phyloP scores from a whole-genome alignment of 2,329 filamentous ascomycete species.

The Gremmenia infestans region DNA sequence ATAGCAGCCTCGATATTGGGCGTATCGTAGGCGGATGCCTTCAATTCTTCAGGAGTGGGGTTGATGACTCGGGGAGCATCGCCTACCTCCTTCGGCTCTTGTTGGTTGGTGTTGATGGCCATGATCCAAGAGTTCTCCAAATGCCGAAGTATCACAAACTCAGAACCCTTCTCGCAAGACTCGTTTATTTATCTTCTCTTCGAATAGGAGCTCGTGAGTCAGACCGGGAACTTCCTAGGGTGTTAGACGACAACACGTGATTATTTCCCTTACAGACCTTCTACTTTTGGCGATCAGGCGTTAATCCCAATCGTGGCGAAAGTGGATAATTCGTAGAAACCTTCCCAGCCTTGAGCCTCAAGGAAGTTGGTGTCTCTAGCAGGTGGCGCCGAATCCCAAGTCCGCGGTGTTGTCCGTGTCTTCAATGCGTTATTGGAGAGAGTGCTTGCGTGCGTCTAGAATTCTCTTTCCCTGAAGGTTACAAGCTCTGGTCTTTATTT shows the following conservation, averaged over 20 bases:
- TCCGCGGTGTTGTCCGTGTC: not conserved
- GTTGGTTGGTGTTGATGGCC: not conserved
- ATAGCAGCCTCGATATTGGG: slow-evolving; percentile 32
- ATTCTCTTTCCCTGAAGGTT: not conserved
- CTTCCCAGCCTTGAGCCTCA: too few relatives aligned
- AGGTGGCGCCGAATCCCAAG: too few relatives aligned
- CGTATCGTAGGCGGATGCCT: slow-evolving; percentile 22
- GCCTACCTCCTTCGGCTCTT: not conserved
- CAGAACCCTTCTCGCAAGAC: not conserved
- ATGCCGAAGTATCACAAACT: not conserved
- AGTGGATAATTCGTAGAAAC: too few relatives aligned
- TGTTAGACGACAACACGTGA: not conserved
- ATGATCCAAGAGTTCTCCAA: not conserved
- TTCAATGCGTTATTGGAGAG: not conserved
- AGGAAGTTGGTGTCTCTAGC: too few relatives aligned
- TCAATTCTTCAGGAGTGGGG: slow-evolving; percentile 24
- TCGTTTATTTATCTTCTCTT: not conserved
- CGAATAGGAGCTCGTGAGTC: not conserved
- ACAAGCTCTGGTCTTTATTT: slow-evolving; percentile 1
- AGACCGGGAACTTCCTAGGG: not conserved
- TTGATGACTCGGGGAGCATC: slow-evolving; percentile 21
- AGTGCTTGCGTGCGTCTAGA: not conserved
- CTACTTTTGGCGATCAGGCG: too few relatives aligned
- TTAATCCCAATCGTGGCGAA: too few relatives aligned
- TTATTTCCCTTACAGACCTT: too few relatives aligned